phyloP scores from a whole-genome alignment of 2,329 filamentous ascomycete genomes.

The Aspergillus tanneri region DNA sequence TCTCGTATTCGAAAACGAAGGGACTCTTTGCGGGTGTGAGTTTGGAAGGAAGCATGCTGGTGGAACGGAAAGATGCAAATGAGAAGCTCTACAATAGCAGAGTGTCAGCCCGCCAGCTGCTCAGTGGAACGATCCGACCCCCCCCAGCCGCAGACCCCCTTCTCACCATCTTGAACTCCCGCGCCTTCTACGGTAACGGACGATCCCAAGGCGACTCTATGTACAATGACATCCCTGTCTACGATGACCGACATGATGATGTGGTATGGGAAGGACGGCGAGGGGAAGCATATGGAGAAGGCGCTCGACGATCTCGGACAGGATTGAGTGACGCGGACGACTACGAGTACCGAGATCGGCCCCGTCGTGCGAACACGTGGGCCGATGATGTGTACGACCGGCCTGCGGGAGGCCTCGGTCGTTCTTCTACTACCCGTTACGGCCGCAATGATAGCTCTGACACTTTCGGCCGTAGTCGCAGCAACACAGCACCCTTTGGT shows the following conservation, averaged over 20 bases:
- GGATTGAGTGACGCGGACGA: conserved; percentile 51
- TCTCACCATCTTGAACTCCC: conserved; percentile 79
- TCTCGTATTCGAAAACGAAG: conserved; percentile 97
- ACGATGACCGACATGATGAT: conserved; percentile 78
- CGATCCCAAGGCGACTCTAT: conserved; percentile 59
- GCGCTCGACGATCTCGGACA: conserved; percentile 57
- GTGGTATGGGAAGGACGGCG: conserved; percentile 77
- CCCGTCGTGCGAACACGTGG: conserved; percentile 50
- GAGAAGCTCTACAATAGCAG: conserved; percentile 89
- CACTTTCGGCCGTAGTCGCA: conserved; percentile 33
- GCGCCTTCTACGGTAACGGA: conserved; percentile 72
- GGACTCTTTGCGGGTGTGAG: conserved; percentile 94
- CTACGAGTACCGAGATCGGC: conserved; percentile 57
- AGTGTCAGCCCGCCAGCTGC: conserved; percentile 76
- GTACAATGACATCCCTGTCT: conserved; percentile 93
- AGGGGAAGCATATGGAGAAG: conserved; percentile 70
- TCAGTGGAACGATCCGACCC: conserved; percentile 73
- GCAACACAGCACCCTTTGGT: conserved; percentile 37
- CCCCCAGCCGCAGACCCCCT: conserved; percentile 82
- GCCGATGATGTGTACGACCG: conserved; percentile 51
- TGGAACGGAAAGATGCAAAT: conserved; percentile 94
- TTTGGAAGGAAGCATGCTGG: conserved; percentile 86
- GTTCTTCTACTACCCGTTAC: conserved; percentile 37
- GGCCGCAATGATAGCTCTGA: conserved; percentile 29
- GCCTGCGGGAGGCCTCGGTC: conserved; percentile 33